Conservation (phyloP, 1,284 basidiomycete species). For the Ceratobasidium sp. region DNA sequence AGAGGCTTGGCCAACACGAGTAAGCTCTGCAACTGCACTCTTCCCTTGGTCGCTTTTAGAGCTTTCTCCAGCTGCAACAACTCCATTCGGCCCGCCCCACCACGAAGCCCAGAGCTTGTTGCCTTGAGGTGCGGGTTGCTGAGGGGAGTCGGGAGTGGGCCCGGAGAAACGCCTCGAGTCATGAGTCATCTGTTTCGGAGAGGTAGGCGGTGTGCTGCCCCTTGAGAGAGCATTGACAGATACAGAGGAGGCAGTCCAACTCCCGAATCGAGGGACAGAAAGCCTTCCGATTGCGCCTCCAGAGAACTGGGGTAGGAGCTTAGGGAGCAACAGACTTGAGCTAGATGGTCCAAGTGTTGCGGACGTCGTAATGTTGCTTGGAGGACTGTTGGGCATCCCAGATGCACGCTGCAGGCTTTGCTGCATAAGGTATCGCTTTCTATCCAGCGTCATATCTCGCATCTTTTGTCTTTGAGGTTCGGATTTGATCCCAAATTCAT, state of each 20-base stretch:
- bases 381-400: constrained; percentile 54
- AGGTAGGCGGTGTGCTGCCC: constrained; percentile 4
- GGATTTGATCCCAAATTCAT: constrained; percentile 77
- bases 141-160: constrained; percentile 52
- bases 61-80: constrained; percentile 57
- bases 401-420: constrained; percentile 63
- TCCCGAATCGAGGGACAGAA: constrained; percentile 74
- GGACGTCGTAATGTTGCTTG: constrained; percentile 57
- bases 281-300: constrained; percentile 80
- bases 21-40: constrained; percentile 54
- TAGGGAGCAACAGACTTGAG: constrained; percentile 68
- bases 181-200: not conserved
- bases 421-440: constrained; percentile 77
- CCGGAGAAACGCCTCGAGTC: constrained; percentile 49
- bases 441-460: constrained; percentile 72
- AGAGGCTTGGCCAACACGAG: constrained; percentile 23
- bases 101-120: constrained; percentile 40
- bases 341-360: constrained; percentile 73
- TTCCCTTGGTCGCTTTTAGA: constrained; percentile 59
- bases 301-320: constrained; percentile 75
- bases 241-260: constrained; percentile 57
- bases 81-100: constrained; percentile 38
- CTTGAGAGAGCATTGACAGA: constrained; percentile 31
- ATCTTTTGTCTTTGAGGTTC: constrained; percentile 76
- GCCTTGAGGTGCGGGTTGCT: constrained; percentile 49